These are phyloP conservation scores for Mycena galopus DNA, from an alignment of 768 basidiomycete species.

Conservation along the genomic window DNA sequence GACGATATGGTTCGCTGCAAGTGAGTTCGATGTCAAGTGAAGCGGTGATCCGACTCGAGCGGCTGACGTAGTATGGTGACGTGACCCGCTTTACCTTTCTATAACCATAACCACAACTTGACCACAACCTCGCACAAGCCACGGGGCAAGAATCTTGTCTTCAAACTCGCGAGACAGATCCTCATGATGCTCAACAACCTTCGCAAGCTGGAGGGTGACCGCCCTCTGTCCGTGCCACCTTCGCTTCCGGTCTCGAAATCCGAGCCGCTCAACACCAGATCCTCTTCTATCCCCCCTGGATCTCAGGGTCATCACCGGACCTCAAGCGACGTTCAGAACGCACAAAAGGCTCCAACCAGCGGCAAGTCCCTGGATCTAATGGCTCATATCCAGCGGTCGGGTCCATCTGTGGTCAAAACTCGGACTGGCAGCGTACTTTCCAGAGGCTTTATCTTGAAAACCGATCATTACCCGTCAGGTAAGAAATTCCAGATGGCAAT, in stretches of 20 bases:
- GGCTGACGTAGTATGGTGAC: too few relatives aligned
- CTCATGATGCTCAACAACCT: constrained; percentile 37
- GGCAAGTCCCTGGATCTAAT: constrained; percentile 69
- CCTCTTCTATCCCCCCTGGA: constrained; percentile 41
- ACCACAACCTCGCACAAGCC: not conserved
- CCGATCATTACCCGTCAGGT: constrained; percentile 90
- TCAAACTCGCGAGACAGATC: not conserved
- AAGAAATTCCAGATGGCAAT: constrained; percentile 14
- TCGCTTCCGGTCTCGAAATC: constrained; percentile 31
- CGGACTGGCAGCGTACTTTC: constrained; percentile 87
- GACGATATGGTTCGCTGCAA: not conserved
- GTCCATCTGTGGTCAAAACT: constrained; percentile 84
- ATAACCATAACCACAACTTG: too few relatives aligned
- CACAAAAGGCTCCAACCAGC: constrained; percentile 16
- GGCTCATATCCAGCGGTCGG: constrained; percentile 72
- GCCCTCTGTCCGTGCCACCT: constrained; percentile 35
- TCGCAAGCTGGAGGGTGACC: constrained; percentile 28
- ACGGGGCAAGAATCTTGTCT: constrained; percentile 10
- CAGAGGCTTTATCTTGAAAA: constrained; percentile 94
- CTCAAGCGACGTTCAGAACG: constrained; percentile 18
- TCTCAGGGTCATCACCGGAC: constrained; percentile 25
- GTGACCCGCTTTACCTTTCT: too few relatives aligned
- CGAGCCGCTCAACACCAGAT: constrained; percentile 36
- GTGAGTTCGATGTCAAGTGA: not conserved
- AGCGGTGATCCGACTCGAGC: too few relatives aligned